Conservation (phyloP, 352 stramenopile species). For the Globisporangium rhizosaccharum region DNA sequence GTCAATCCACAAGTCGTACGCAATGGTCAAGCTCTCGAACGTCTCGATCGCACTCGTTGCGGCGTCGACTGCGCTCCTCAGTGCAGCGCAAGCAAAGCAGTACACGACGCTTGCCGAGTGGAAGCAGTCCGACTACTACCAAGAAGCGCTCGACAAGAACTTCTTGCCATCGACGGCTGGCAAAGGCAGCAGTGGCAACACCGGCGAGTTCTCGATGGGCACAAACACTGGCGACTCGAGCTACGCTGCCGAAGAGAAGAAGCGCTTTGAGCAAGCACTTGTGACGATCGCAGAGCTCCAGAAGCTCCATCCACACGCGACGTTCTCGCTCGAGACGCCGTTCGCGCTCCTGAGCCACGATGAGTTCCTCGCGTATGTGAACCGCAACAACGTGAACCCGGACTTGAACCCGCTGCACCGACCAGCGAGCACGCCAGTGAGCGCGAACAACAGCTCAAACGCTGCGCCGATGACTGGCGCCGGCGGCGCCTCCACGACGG, state of each 20-base stretch:
- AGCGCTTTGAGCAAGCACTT: constrained; percentile 43
- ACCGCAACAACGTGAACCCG: constrained; percentile 30
- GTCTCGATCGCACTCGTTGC: constrained; percentile 17
- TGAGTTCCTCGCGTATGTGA: constrained; percentile 57
- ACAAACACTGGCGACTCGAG: constrained; percentile 2
- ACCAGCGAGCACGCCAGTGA: background rate
- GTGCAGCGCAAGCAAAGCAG: constrained; percentile 8
- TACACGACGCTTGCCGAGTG: constrained; percentile 27
- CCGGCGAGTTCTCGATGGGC: constrained; percentile 16
- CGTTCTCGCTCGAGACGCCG: constrained; percentile 52
- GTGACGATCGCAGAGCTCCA: constrained; percentile 32
- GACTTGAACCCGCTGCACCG: constrained; percentile 9
- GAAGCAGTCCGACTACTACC: constrained; percentile 35
- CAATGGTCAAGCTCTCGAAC: constrained; percentile 20
- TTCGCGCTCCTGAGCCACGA: constrained; percentile 53
- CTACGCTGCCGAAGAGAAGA: constrained; percentile 26
- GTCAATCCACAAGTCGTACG: background rate
- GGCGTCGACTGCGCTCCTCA: constrained; percentile 15
- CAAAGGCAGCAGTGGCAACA: background rate
- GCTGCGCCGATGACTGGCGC: constrained; percentile 7
- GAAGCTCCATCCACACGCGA: constrained; percentile 40
- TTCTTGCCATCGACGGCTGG: constrained; percentile 14
- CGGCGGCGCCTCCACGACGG: background rate
- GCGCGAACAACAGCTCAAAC: constrained; percentile 8
- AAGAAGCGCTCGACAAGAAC: constrained; percentile 21